Evolutionary conservation across 2,329 filamentous ascomycete species (phyloP), one percentile per base, ranked within the genome.

Genomic region (Chrysoporthe puriensis): DNA sequence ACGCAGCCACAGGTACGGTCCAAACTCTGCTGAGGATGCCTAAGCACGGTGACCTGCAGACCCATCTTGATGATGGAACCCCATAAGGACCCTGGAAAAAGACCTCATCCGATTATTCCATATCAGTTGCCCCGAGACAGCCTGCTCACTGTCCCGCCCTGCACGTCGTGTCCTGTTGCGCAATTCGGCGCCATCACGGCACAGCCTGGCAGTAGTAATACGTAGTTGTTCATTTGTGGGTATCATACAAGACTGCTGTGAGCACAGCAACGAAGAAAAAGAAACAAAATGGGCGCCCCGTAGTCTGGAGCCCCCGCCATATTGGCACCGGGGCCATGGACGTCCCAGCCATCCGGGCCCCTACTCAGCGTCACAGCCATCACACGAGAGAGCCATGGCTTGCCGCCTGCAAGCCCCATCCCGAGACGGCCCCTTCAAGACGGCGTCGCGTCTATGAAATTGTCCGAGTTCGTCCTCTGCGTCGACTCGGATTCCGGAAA

Each of bases 401-500:
- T 32, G 3, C 46, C 7, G 18, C 2, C 46, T 34, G 32, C 34
- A 8, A 14, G 3, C 26, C 52, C 14, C 21, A 16, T 36, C 14
- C 52, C 26, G 11, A 6, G 11, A 32, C 11, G 3, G 16, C 1
- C 9, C 32, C 26, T 16, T 60, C 57, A 46, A 21, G 42, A 42
- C 5, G 36, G 36, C 42, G 63, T 46, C 21, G 63, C 32, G 34
- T 65, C 63, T 43, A 92, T 87, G 66, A 93, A 91, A 48, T 86
- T 79, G 73, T 91, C 81, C 1, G 91, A 91, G 73, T 91, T 90
- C 63, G 87, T 80, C 77, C 90, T 82, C 75, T 93, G 91, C 77
- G 93, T 82, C 32, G 82, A 82, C 72, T 88, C 90, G 1, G 88
- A 88, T 77, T 94, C 84, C 0, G 88, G 89, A 74, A 94, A 94